Evolutionary conservation across 2,329 filamentous ascomycete genomes (phyloP).

Genomic region (Ceratocystis albifundus): DNA sequence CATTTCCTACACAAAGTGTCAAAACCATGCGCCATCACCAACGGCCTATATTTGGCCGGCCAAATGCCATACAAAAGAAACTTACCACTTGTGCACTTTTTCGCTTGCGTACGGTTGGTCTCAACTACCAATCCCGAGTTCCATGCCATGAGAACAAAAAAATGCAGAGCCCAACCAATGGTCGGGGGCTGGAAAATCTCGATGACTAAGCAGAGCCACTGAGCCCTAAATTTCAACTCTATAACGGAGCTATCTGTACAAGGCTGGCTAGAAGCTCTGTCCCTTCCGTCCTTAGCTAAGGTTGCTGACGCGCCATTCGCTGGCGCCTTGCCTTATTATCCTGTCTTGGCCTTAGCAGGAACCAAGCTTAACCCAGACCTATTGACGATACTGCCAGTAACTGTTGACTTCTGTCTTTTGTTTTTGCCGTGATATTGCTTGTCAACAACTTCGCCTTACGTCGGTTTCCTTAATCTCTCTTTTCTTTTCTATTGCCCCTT

Average conservation of each 20-base stretch:
- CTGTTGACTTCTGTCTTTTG: neutral
- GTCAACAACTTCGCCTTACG: neutral
- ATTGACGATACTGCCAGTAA: no score
- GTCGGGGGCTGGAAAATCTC: neutral
- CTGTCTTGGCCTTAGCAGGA: neutral
- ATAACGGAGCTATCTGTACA: neutral
- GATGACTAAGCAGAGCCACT: neutral
- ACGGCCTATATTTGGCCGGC: neutral
- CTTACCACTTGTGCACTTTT: neutral
- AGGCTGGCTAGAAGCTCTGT: neutral
- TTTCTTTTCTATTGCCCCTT: neutral
- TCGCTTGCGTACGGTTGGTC: neutral
- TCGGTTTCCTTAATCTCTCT: neutral
- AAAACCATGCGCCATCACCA: neutral
- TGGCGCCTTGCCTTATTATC: slow-evolving; percentile 9
- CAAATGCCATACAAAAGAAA: neutral
- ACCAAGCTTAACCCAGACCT: slow-evolving; percentile 5
- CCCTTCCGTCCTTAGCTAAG: neutral
- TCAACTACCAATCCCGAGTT: neutral
- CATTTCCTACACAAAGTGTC: slow-evolving; percentile 13
- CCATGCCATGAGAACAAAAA: neutral
- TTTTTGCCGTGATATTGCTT: neutral
- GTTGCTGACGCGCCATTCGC: slow-evolving; percentile 14
- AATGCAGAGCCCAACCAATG: neutral
- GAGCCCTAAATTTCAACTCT: neutral